Base-by-base conservation (phyloP, 331 rosid genomes). In the Malus hybrid region DNA sequence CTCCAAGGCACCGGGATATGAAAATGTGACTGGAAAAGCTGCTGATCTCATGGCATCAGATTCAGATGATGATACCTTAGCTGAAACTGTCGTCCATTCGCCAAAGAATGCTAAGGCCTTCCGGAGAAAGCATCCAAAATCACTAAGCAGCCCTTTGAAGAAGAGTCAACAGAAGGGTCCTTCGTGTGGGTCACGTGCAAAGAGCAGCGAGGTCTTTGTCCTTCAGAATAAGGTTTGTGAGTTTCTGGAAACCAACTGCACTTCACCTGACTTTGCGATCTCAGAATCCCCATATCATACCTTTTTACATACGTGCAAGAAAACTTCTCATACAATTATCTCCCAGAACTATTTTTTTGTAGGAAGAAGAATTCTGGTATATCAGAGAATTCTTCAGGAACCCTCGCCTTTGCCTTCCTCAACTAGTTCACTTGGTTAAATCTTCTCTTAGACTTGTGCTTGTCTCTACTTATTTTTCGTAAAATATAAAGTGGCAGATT, bases 201-300 rank as follows among this genome's bases (percentile, higher is more conserved):
- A 76, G 14, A 73, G 79, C 67, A 81, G 81, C 69, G 80, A 87
- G 98, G 98, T 90, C 20, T 28, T 70, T 29, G 18, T 27, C 52
- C 22, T 10, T 55, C 8, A 13, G 36, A 62, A 62, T 13, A 62
- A 62, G 33, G 20, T 62, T 31, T 70, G 33, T 70, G 48, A 31
- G 65, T 31, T 55, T 55, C 7, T 56, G 48, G 31, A 70, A 50
- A 52, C 57, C 57, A 52, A 52, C 57, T 16, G 57, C 10, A 16
- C 57, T 6, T 50, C 46, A 50, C 56, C 9, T 52, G 57, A 52
- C 20, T 52, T 52, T 16, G 20, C 20, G 5, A 60, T 60, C 55
- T 54, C 54, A 71, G 66, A 33, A 61, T 20, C 77, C 29, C 69
- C 56, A 50, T 15, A 52, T 52, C 57, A 6, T 52, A 52, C 57